These are phyloP conservation scores for Fusarium sp. DNA, from an alignment of 2,329 filamentous ascomycete species.

Conservation along the genomic window DNA sequence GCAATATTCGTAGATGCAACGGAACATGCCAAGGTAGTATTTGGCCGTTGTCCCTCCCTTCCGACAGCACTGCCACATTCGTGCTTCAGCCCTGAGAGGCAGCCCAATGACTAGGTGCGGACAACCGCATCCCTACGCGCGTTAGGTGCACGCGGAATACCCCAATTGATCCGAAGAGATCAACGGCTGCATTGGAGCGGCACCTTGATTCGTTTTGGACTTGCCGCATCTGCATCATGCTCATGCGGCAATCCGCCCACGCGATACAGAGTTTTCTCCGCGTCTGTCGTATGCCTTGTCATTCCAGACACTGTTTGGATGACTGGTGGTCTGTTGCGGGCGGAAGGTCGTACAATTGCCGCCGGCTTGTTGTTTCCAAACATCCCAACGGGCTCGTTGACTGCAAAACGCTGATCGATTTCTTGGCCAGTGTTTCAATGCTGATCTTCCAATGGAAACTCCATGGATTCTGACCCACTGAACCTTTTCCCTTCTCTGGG, in stretches of 20 bases:
- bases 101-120: slow-evolving; percentile 15
- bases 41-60: slow-evolving; percentile 22
- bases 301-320: slow-evolving; percentile 15
- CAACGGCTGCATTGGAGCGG: slow-evolving; percentile 26
- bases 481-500: not conserved
- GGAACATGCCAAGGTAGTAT: slow-evolving; percentile 14
- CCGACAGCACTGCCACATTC: slow-evolving; percentile 32
- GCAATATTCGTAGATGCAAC: slow-evolving; percentile 12
- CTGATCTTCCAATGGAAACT: slow-evolving; percentile 14
- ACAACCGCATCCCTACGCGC: slow-evolving; percentile 17
- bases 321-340: slow-evolving; percentile 10
- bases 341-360: slow-evolving; percentile 11
- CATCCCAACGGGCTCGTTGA: slow-evolving; percentile 1
- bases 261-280: slow-evolving; percentile 31
- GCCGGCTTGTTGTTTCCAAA: slow-evolving; percentile 15
- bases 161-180: slow-evolving; percentile 38
- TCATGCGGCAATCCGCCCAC: slow-evolving; percentile 24
- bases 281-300: slow-evolving; percentile 20
- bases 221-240: slow-evolving; percentile 34
- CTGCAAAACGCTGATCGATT: slow-evolving; percentile 12
- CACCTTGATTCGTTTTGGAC: slow-evolving; percentile 34
- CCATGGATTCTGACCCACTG: slow-evolving; percentile 22
- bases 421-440: slow-evolving; percentile 4
- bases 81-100: slow-evolving; percentile 30
- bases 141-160: slow-evolving; percentile 27